Evolutionary conservation across 257 asterid genomes (phyloP), one percentile per base, ranked within the genome.

Genomic region (Euphrasia confusa): DNA sequence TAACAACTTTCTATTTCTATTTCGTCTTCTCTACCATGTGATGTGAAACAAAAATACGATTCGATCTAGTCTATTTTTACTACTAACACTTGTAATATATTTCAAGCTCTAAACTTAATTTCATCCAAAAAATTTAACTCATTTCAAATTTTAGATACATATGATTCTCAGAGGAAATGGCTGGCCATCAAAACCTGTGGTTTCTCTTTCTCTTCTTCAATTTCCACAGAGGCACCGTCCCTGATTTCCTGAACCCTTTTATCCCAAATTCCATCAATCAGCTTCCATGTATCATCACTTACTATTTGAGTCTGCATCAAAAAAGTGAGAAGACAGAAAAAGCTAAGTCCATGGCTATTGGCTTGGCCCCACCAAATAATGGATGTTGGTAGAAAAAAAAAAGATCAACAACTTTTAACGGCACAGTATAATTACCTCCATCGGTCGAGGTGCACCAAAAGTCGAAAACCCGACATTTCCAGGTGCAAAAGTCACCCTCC

Each of bases 401-500:
- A 21, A 21, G 1, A 21, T 21, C 24, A 21, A 21, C 24, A 21
- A 21, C 24, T 21, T 21, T 21, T 21, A 21, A 21, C 24, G 24
- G 1, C 24, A 21, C 24, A 21, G 15, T 44, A 14, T 33, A 60
- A 80, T 65, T 68, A 89, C 99, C 94, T 86, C 91, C 94, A 84
- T 80, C 4, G 96, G 99, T 72, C 99, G 89, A 30, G 97, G 84
- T 65, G 97, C 93, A 69, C 99, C 99, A 75, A 92, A 92, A 49
- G 96, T 89, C 37, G 82, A 58, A 72, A 89, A 89, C 30, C 99
- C 99, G 45, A 83, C 88, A 80, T 92, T 92, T 66, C 99, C 99
- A 48, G 99, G 99, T 52, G 97, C 90, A 80, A 89, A 92, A 17
- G 99, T 92, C 60, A 86, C 96, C 78, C 97, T 92, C 76, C 99